These are phyloP conservation scores for Cryptosporidium muris DNA, from an alignment of 169 alveolate genomes.

Conservation along the genomic window DNA sequence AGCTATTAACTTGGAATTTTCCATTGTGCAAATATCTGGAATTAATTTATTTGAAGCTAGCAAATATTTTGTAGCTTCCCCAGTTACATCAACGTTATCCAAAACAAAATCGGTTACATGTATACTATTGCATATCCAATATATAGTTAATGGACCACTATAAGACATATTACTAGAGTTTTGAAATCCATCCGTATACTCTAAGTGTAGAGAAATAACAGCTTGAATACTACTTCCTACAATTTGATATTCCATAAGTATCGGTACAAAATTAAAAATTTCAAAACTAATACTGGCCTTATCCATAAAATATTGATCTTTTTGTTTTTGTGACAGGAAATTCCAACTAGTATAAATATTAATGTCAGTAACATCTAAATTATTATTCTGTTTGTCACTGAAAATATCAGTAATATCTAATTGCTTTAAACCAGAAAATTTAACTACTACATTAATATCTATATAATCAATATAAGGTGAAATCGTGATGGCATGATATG, in stretches of 20 bases:
- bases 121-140: conserved; percentile 55
- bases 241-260: conserved; percentile 17
- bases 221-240: conserved; percentile 38
- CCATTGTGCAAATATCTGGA: conserved; percentile 36
- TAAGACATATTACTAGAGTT: conserved; percentile 11
- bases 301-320: conserved; percentile 13
- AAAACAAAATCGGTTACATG: conserved; percentile 22
- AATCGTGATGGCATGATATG: conserved; percentile 26
- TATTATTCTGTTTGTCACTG: conserved; percentile 3
- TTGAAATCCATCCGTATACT: conserved; percentile 11
- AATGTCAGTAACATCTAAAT: conserved; percentile 1
- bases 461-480: conserved; percentile 51
- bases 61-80: conserved; percentile 35
- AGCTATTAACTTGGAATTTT: conserved; percentile 48
- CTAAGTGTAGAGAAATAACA: conserved; percentile 25
- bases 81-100: conserved; percentile 11
- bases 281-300: conserved; percentile 31
- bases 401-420: neutral
- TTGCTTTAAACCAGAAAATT: neutral
- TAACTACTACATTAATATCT: conserved; percentile 20
- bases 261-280: conserved; percentile 62
- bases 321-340: conserved; percentile 33
- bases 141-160: conserved; percentile 48
- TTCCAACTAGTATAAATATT: conserved; percentile 42
- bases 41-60: conserved; percentile 33